phyloP scores from a whole-genome alignment of 2,329 filamentous ascomycete genomes.

The Colletotrichum tropicale region DNA sequence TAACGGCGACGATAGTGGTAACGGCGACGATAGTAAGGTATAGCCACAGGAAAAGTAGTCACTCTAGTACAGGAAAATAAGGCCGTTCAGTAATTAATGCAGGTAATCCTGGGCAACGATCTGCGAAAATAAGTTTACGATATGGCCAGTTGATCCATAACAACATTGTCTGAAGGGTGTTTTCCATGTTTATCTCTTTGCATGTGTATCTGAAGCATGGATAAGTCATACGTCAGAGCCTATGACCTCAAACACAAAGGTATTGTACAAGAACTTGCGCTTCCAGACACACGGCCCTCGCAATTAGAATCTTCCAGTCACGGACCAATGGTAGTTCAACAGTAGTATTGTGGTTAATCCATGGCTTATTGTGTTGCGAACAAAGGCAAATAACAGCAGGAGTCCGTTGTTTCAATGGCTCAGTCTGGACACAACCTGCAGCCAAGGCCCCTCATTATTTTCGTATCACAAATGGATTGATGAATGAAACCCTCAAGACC shows the following conservation, averaged over 20 bases:
- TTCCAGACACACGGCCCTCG: not conserved
- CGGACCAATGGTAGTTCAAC: not conserved
- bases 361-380: not conserved
- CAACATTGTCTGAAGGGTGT: not conserved
- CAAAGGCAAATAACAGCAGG: not conserved
- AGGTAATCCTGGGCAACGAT: too few relatives aligned
- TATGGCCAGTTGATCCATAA: not conserved
- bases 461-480: not conserved
- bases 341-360: not conserved
- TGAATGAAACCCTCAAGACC: not conserved
- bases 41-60: too few relatives aligned
- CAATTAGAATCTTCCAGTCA: not conserved
- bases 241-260: not conserved
- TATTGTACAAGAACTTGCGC: not conserved
- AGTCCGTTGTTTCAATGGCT: too few relatives aligned
- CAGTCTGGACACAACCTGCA: not conserved
- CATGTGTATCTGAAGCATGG: not conserved
- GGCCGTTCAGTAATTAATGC: too few relatives aligned
- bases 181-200: rapidly evolving
- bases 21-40: too few relatives aligned
- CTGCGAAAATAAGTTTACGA: too few relatives aligned
- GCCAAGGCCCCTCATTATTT: not conserved
- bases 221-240: not conserved
- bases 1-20: too few relatives aligned
- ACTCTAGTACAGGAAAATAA: too few relatives aligned